These are phyloP conservation scores for Geotrichum candidum DNA, from an alignment of 1,139 yeast species.

Conservation along the genomic window DNA sequence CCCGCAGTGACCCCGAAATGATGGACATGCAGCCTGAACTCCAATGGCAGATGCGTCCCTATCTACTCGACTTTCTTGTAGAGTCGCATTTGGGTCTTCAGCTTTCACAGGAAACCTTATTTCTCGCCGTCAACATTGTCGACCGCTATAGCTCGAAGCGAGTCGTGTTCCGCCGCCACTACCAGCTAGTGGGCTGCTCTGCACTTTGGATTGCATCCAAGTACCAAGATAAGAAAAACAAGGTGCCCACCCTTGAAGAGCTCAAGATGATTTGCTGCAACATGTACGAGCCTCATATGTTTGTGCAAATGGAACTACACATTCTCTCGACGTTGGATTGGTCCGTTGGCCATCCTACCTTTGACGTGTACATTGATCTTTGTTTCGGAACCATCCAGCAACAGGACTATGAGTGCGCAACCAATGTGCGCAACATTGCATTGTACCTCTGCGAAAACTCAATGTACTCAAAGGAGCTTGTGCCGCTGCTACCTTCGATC, in stretches of 20 bases:
- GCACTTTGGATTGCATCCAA: conserved; percentile 95
- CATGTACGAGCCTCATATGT: conserved; percentile 84
- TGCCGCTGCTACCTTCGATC: conserved; percentile 55
- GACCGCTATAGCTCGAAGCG: conserved; percentile 90
- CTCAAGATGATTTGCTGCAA: conserved; percentile 73
- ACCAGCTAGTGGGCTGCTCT: conserved; percentile 88
- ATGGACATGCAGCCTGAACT: conserved; percentile 89
- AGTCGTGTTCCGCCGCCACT: conserved; percentile 86
- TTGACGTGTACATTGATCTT: conserved; percentile 34
- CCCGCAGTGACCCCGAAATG: conserved; percentile 44
- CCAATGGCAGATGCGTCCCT: conserved; percentile 90
- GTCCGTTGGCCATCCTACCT: conserved; percentile 58
- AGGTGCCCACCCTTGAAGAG: conserved; percentile 77
- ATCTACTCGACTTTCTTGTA: conserved; percentile 70
- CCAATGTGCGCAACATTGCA: conserved; percentile 47
- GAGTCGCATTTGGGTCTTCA: conserved; percentile 76
- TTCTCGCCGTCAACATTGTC: conserved; percentile 70
- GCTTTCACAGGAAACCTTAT: conserved; percentile 72
- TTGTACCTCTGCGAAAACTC: conserved; percentile 73
- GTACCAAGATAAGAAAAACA: conserved; percentile 78
- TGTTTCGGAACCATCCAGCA: conserved; percentile 26
- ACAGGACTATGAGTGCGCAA: conserved; percentile 30
- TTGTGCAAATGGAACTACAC: conserved; percentile 92
- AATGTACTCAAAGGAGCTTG: conserved; percentile 61
- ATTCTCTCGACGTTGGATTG: conserved; percentile 79